These are phyloP conservation scores for Leishmania gerbilli DNA, from an alignment of 208 protist genomes.

Conservation along the genomic window DNA sequence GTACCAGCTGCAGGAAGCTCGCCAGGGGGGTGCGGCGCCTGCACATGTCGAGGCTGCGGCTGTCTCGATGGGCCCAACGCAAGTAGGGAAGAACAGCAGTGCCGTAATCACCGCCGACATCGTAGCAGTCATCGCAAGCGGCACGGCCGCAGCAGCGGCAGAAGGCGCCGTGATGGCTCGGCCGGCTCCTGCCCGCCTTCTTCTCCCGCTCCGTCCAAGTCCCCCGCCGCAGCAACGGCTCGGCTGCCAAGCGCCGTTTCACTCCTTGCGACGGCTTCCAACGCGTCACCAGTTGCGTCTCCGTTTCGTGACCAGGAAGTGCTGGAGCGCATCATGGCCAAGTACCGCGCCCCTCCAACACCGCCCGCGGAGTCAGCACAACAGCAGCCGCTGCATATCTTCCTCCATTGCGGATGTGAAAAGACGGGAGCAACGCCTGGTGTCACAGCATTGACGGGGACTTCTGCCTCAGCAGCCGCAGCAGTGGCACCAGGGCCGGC, in stretches of 20 bases:
- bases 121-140: background rate
- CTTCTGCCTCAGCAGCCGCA: background rate
- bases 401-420: constrained; percentile 35
- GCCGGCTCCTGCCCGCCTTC: background rate
- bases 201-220: background rate
- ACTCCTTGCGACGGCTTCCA: constrained; percentile 3
- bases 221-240: background rate
- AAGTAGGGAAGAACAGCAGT: background rate
- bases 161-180: background rate
- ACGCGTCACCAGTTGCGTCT: constrained; percentile 13
- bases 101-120: background rate
- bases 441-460: background rate
- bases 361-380: constrained; percentile 3
- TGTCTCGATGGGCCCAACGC: background rate
- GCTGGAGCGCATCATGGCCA: constrained; percentile 36
- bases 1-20: background rate
- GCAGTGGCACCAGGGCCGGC: background rate
- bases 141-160: background rate
- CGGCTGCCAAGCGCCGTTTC: constrained; percentile 11
- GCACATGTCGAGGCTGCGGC: background rate
- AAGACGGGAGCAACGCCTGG: background rate
- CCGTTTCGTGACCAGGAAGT: constrained; percentile 43
- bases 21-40: background rate
- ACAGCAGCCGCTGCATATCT: constrained; percentile 33
- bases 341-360: constrained; percentile 20